phyloP scores from a whole-genome alignment of 441 rosid genomes.

The Biscutella laevigata region DNA sequence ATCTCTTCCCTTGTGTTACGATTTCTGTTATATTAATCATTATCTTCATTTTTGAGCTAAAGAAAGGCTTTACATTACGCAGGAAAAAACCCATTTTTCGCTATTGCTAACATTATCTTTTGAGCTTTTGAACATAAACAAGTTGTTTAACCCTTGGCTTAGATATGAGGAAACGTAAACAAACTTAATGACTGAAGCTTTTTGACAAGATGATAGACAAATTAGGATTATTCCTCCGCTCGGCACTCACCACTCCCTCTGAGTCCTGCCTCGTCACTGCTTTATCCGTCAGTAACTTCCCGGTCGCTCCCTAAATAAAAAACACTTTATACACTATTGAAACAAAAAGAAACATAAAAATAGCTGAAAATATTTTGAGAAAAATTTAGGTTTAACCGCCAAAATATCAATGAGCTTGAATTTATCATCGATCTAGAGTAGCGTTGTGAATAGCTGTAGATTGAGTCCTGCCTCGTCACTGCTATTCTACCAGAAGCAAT shows the following conservation, averaged over 20 bases:
- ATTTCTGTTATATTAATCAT: not conserved
- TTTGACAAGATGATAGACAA: constrained; percentile 21
- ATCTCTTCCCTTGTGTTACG: constrained; percentile 11
- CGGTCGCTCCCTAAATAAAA: constrained; percentile 41
- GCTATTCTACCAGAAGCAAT: constrained; percentile 51
- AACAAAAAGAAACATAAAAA: not conserved
- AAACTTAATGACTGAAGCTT: not conserved
- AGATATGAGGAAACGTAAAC: not conserved
- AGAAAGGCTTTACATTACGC: not conserved
- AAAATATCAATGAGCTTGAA: constrained; percentile 43
- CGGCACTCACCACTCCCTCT: constrained; percentile 52
- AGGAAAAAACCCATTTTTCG: not conserved
- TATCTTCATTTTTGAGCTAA: not conserved
- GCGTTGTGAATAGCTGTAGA: constrained; percentile 54
- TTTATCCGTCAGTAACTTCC: constrained; percentile 47
- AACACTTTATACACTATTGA: not conserved
- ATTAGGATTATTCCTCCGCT: constrained; percentile 50
- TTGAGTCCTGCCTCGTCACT: constrained; percentile 56
- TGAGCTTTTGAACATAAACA: not conserved
- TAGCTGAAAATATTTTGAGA: not conserved
- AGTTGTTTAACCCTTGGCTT: not conserved
- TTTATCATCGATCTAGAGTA: constrained; percentile 30
- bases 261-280: constrained; percentile 53
- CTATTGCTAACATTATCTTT: not conserved
- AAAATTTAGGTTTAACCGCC: constrained; percentile 23